phyloP scores from a whole-genome alignment of 129 eudicot species.

The Lactuca saligna region DNA sequence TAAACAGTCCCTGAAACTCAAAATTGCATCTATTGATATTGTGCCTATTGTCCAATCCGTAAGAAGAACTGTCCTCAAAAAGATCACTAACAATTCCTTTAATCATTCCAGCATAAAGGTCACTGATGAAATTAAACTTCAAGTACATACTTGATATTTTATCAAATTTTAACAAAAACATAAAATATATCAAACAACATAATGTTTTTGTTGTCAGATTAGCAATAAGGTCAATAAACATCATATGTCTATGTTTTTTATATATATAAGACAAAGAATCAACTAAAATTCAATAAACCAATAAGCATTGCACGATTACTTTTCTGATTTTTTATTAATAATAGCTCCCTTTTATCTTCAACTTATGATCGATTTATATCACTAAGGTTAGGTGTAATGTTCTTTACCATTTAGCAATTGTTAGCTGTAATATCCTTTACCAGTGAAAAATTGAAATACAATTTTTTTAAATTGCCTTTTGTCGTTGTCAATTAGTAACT shows the following conservation, averaged over 20 bases:
- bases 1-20: no score
- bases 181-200: neutral
- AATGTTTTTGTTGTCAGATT: constrained; percentile 40
- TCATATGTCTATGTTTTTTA: constrained; percentile 13
- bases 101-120: constrained; percentile 25
- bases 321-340: no score
- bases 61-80: constrained; percentile 72
- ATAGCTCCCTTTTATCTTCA: no score
- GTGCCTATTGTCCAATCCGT: constrained; percentile 43
- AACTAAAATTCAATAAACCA: constrained; percentile 5
- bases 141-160: constrained; percentile 30
- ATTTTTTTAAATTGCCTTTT: no score
- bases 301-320: neutral
- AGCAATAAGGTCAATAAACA: constrained; percentile 43
- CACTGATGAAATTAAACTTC: constrained; percentile 34
- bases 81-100: constrained; percentile 54
- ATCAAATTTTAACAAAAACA: neutral
- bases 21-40: neutral
- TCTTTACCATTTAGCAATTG: no score
- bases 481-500: no score
- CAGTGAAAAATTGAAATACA: no score
- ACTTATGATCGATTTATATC: no score
- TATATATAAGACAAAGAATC: neutral
- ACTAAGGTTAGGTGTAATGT: no score
- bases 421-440: no score